These are phyloP conservation scores for Mycosphaerelloides madeirae DNA, from an alignment of 2,329 filamentous ascomycete genomes.

Conservation along the genomic window DNA sequence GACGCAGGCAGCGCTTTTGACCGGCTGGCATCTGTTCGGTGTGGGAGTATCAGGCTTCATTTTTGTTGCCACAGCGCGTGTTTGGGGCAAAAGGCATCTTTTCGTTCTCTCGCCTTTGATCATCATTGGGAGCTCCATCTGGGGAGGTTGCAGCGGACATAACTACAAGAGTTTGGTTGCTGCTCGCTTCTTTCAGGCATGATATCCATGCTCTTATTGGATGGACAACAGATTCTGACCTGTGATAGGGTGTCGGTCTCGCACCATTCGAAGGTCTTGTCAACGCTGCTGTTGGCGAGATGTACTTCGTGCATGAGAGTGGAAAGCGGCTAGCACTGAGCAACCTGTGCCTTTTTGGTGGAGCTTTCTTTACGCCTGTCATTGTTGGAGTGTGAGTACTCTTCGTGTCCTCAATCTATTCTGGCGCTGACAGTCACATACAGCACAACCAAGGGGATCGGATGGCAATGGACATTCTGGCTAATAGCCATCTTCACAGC, in stretches of 20 bases:
- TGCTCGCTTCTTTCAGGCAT: conserved; percentile 66
- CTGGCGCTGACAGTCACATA: neutral
- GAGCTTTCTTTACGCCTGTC: conserved; percentile 71
- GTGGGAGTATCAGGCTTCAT: conserved; percentile 73
- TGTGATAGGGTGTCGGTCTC: conserved; percentile 62
- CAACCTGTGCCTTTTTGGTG: conserved; percentile 62
- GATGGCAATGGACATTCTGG: conserved; percentile 81
- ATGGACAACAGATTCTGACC: too few species aligned
- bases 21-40: conserved; percentile 77
- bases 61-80: conserved; percentile 75
- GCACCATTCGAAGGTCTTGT: conserved; percentile 84
- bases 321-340: conserved; percentile 78
- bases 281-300: conserved; percentile 77
- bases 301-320: conserved; percentile 76
- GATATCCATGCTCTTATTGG: too few species aligned
- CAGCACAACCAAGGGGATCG: conserved; percentile 37
- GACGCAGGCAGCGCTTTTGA: conserved; percentile 68
- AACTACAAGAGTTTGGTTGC: conserved; percentile 67
- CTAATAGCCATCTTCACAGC: conserved; percentile 76
- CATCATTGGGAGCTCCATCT: conserved; percentile 65
- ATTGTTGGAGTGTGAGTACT: conserved; percentile 62
- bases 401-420: too few species aligned
- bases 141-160: conserved; percentile 64
- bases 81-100: conserved; percentile 85
- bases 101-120: conserved; percentile 71